Evolutionary conservation across 2,329 filamentous ascomycete genomes (phyloP).

Genomic region (Achaetomium macrosporum): DNA sequence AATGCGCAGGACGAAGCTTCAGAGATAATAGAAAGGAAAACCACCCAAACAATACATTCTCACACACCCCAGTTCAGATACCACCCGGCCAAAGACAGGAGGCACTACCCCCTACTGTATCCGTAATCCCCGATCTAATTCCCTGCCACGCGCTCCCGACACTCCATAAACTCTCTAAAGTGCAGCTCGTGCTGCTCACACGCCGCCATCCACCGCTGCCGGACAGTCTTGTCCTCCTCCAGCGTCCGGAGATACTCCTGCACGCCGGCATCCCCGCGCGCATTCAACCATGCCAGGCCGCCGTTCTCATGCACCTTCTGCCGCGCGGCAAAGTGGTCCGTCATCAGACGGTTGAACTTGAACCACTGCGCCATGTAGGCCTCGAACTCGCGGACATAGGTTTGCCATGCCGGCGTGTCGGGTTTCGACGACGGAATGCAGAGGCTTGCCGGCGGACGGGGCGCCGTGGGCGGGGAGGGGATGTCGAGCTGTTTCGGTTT

Average conservation of each 20-base stretch:
- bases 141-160: constrained; percentile 36
- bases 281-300: constrained; percentile 41
- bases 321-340: constrained; percentile 50
- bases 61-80: not conserved
- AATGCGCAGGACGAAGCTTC: not conserved
- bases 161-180: constrained; percentile 52
- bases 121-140: no score
- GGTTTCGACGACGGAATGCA: constrained; percentile 41
- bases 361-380: constrained; percentile 49
- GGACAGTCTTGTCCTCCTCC: constrained; percentile 58
- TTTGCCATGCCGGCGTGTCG: constrained; percentile 39
- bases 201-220: constrained; percentile 54
- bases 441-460: constrained; percentile 40
- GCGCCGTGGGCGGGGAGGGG: constrained; percentile 45
- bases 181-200: constrained; percentile 55
- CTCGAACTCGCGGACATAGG: constrained; percentile 49
- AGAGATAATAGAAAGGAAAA: not conserved
- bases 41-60: not conserved
- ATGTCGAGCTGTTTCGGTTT: constrained; percentile 37
- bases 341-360: constrained; percentile 46
- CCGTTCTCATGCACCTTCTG: constrained; percentile 39
- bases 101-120: no score
- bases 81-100: constrained; percentile 1
- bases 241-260: constrained; percentile 54
- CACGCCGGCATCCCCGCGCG: constrained; percentile 41